Evolutionary conservation across 495 filamentous ascomycete species (phyloP).

Genomic region (Aspergillus hancockii): DNA sequence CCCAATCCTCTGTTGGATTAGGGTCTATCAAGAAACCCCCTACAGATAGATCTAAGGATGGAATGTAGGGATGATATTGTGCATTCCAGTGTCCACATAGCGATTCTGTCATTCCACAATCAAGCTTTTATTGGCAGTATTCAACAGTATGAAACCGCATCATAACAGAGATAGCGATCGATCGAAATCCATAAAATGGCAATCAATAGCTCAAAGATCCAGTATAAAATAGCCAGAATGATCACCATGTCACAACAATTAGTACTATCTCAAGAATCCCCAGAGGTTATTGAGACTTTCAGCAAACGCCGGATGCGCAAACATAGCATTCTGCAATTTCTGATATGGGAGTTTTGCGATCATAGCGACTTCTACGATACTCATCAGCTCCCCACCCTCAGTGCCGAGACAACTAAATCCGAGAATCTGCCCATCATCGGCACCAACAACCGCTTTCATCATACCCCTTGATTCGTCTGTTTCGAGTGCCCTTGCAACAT

Average conservation of each 20-base stretch:
- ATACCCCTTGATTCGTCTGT: conserved; percentile 50
- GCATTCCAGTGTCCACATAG: too few relatives aligned
- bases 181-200: too few relatives aligned
- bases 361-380: conserved; percentile 52
- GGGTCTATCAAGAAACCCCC: too few relatives aligned
- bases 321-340: conserved; percentile 43
- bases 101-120: too few relatives aligned
- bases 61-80: too few relatives aligned
- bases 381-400: conserved; percentile 58
- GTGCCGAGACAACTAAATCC: conserved; percentile 51
- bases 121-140: too few relatives aligned
- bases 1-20: too few relatives aligned
- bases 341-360: conserved; percentile 42
- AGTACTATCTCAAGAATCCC: conserved; percentile 32
- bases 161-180: too few relatives aligned
- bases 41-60: too few relatives aligned
- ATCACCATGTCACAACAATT: not conserved
- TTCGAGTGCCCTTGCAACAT: conserved; percentile 53
- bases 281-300: conserved; percentile 55
- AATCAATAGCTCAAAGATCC: not conserved
- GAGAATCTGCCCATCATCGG: conserved; percentile 42
- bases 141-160: too few relatives aligned
- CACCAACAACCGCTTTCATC: conserved; percentile 54
- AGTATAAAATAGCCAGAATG: not conserved
- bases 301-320: conserved; percentile 50